Percentiles rank a stretch among this genome's conserved stretches.
phyloP scores from a whole-genome alignment of 2,329 filamentous ascomycete genomes.

The Aspergillus tanneri region DNA sequence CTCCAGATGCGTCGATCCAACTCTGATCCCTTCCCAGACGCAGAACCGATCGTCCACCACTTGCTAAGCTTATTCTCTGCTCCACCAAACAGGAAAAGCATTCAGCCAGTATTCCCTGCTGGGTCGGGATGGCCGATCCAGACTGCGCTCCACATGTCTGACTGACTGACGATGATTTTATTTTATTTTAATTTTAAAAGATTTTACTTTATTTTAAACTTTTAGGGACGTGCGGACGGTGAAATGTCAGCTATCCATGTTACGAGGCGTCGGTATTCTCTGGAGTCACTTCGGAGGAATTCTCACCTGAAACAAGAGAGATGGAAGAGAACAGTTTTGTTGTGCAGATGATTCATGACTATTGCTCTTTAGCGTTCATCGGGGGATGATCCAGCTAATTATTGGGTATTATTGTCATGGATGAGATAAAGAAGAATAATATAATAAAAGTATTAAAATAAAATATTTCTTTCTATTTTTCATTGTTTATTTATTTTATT shows the following conservation, averaged over 20 bases:
- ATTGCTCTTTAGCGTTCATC: too few species aligned
- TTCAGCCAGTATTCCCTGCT: constrained; percentile 11
- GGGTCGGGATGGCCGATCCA: constrained; percentile 14
- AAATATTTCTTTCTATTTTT: too few species aligned
- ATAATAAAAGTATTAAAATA: neutral
- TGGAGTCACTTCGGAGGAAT: too few species aligned
- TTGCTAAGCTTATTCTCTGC: constrained; percentile 24
- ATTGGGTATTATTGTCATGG: neutral
- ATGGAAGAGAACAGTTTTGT: too few species aligned
- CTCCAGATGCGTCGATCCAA: constrained; percentile 6
- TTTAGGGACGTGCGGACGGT: too few species aligned
- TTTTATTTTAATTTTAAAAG: neutral
- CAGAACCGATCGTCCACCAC: constrained; percentile 15
- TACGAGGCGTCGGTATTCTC: too few species aligned
- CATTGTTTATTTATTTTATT: too few species aligned
- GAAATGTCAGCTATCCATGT: too few species aligned
- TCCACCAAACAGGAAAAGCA: constrained; percentile 22
- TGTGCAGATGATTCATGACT: too few species aligned
- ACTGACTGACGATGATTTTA: constrained; percentile 3
- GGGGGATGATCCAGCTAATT: neutral
- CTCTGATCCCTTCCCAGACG: constrained; percentile 8
- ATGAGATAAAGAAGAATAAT: neutral
- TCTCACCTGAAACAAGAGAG: neutral
- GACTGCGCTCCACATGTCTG: constrained; percentile 12
- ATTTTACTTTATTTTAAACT: too few species aligned